Evolutionary conservation across 2,329 filamentous ascomycete genomes (phyloP), one percentile per base, ranked within the genome.

Genomic region (Cordyceps militaris): DNA sequence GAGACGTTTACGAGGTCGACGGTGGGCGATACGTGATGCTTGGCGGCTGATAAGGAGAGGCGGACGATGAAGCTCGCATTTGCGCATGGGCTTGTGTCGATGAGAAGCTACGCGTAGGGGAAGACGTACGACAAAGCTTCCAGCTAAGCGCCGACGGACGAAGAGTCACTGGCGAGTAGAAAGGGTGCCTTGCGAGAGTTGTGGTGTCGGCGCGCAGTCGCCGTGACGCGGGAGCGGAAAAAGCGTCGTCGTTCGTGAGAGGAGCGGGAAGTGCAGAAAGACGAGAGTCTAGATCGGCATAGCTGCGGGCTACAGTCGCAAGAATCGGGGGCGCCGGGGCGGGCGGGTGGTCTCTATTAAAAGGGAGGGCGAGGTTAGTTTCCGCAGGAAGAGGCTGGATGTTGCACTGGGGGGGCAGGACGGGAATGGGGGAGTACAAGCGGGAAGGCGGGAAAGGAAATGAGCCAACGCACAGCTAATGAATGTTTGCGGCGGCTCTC

Each of bases 61-160:
- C 58, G 65, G 63, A 59, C 64, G 62, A 60, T 61, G 64, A 61
- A 66, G 64, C 69, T 71, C 71, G 70, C 68, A 70, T 73, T 69
- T 67, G 69, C 67, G 70, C 72, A 74, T 74, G 69, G 65, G 69
- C 67, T 64, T 66, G 61, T 59, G 55, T 60, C 61, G 56, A 61
- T 48, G 60, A 59, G 62, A 55, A 60, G 58, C 54, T 58, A 62
- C 61, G 63, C 63, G 58, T 71, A 65, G 68, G 65, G 56, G 68
- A 64, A 63, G 70, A 67, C 62, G 65, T 62, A 32, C 26, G 19
- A n/a, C 9, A 23, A 14, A 23, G 28, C 28, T 40, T 44, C 7
- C 26, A 26, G n/a, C 13, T 13, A 19, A 23, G 34, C 49, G 30
- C 19, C 7, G 42, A 34, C 26, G 21, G 56, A 28, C 32, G 28